phyloP scores from a whole-genome alignment of 2,329 filamentous ascomycete species.

The Phyllosticta citrichinensis region DNA sequence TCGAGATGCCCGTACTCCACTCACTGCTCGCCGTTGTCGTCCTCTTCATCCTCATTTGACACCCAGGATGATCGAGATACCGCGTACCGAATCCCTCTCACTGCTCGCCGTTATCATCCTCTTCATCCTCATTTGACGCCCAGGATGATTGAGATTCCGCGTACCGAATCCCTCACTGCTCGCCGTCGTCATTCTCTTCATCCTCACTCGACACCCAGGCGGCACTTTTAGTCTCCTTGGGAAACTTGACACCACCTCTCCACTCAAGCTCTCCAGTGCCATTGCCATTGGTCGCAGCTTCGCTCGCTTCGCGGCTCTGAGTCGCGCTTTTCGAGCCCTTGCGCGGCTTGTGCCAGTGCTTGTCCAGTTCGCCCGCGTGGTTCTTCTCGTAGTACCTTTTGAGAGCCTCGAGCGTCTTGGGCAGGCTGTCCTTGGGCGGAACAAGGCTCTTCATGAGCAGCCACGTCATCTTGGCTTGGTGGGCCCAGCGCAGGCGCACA shows the following conservation, averaged over 20 bases:
- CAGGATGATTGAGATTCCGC: not conserved
- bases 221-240: not conserved
- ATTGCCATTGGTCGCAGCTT: not conserved
- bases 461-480: constrained; percentile 19
- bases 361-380: constrained; percentile 15
- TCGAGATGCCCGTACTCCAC: not conserved
- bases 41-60: not conserved
- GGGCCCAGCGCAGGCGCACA: constrained; percentile 17
- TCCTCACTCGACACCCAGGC: not conserved
- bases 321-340: not conserved
- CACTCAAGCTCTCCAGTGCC: not conserved
- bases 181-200: not conserved
- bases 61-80: not conserved
- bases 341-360: constrained; percentile 7
- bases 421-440: constrained; percentile 11
- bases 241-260: not conserved
- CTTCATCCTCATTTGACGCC: not conserved
- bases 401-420: constrained; percentile 16
- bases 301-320: not conserved
- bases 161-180: not conserved
- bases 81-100: not conserved
- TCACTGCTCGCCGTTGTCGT: not conserved
- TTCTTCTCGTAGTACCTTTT: constrained; percentile 13
- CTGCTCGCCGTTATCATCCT: not conserved
- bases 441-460: constrained; percentile 13